Percentiles rank a stretch among this genome's conserved stretches.
Evolutionary conservation across 1,284 basidiomycete genomes (phyloP).

Genomic region (Butyriboletus pseudospeciosus): DNA sequence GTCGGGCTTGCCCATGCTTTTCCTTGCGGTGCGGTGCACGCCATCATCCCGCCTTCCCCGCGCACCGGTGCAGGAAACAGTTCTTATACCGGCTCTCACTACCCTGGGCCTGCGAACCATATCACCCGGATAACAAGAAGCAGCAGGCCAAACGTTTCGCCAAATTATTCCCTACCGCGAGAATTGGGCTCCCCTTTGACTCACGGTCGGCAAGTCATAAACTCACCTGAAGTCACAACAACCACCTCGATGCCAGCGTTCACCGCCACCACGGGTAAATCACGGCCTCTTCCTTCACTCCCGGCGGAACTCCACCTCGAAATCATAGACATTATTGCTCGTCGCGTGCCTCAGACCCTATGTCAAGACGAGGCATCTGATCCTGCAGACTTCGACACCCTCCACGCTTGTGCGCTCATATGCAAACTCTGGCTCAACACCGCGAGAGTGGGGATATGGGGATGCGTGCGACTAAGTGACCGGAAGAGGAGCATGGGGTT

Average conservation of each 20-base stretch:
- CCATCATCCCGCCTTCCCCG: conserved; percentile 9
- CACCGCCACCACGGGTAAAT: conserved; percentile 3
- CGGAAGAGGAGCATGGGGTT: conserved; percentile 21
- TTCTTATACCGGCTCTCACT: not conserved
- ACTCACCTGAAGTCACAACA: conserved; percentile 8
- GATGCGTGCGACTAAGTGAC: conserved; percentile 16
- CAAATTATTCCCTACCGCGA: conserved; percentile 1
- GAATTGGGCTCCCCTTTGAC: not conserved
- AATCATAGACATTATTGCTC: conserved; percentile 26
- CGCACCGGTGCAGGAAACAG: conserved; percentile 13
- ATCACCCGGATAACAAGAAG: not conserved
- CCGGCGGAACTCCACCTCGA: conserved; percentile 31
- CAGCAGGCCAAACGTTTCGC: conserved; percentile 1
- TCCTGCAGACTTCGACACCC: conserved; percentile 23
- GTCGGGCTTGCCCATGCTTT: not conserved
- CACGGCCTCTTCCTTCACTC: conserved; percentile 15
- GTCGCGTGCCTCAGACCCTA: conserved; percentile 10
- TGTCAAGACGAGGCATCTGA: conserved; percentile 11
- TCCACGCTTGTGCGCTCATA: conserved; percentile 33
- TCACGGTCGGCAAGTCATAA: conserved; percentile 3
- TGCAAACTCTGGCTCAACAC: conserved; percentile 32
- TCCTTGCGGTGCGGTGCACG: conserved; percentile 1
- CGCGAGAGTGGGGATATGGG: conserved; percentile 31
- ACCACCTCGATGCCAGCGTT: not conserved
- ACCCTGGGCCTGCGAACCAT: not conserved